A percentile compares a stretch with the other conserved stretches of the same genome.
Evolutionary conservation across 768 basidiomycete genomes (phyloP).

Genomic region (Amanita muscaria): DNA sequence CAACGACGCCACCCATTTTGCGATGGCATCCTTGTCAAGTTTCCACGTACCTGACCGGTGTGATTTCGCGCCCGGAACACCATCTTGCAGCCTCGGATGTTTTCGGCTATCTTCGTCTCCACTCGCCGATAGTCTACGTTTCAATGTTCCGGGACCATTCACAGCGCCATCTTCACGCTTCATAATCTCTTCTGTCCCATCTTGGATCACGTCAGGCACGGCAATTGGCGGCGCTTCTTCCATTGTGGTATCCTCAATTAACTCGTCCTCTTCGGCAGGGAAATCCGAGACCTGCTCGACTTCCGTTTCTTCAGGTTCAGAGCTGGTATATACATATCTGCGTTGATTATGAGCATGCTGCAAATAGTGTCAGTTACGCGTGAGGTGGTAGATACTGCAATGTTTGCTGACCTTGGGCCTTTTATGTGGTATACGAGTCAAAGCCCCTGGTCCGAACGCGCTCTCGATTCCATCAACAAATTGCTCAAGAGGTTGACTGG

Average conservation of each 20-base stretch:
- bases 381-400: no score
- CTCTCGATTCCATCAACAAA: slow-evolving; percentile 4
- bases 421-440: not conserved
- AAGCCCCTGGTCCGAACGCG: slow-evolving; percentile 3
- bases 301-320: slow-evolving; percentile 5
- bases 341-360: not conserved
- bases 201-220: not conserved
- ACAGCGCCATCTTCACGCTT: not conserved
- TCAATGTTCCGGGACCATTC: not conserved
- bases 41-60: not conserved
- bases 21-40: not conserved
- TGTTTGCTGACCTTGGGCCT: not conserved
- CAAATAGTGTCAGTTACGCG: not conserved
- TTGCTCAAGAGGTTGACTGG: not conserved
- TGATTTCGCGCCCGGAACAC: not conserved
- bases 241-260: not conserved
- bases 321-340: slow-evolving; percentile 4
- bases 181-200: not conserved
- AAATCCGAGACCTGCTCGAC: not conserved
- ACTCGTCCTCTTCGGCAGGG: not conserved
- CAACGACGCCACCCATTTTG: not conserved
- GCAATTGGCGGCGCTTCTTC: not conserved
- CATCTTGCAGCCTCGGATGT: not conserved
- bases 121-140: slow-evolving; percentile 4
- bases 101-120: not conserved